Conservation (phyloP, 495 filamentous ascomycete species). For the Aspergillus steynii region DNA sequence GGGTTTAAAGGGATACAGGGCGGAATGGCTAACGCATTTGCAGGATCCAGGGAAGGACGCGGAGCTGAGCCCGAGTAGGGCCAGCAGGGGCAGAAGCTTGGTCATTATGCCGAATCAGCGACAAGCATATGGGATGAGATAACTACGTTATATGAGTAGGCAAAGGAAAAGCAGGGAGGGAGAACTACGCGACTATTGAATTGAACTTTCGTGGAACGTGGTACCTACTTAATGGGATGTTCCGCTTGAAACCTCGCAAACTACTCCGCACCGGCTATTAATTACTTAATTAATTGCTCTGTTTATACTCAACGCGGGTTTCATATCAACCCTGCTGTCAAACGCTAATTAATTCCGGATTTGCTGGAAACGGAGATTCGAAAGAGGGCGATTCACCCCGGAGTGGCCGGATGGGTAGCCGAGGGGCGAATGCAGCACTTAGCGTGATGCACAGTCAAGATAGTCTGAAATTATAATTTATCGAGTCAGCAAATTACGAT, state of each 20-base stretch:
- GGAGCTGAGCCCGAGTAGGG: constrained; percentile 1
- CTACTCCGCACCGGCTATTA: too few species aligned
- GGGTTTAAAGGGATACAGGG: neutral
- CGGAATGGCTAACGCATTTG: constrained; percentile 16
- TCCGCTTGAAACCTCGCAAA: too few species aligned
- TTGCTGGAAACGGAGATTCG: neutral
- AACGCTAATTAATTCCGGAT: neutral
- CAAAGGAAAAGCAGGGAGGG: too few species aligned
- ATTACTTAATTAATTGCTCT: too few species aligned
- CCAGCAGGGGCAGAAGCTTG: neutral
- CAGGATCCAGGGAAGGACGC: constrained; percentile 6
- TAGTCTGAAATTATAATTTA: too few species aligned
- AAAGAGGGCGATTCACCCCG: neutral
- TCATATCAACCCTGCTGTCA: too few species aligned
- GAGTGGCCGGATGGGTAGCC: neutral
- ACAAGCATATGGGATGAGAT: neutral
- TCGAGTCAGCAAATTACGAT: too few species aligned
- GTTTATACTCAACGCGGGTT: too few species aligned
- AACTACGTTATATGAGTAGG: too few species aligned
- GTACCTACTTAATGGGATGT: too few species aligned
- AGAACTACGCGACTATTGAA: neutral
- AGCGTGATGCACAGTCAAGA: too few species aligned
- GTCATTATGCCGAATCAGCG: neutral
- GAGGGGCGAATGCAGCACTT: neutral
- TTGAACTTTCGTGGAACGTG: too few species aligned